These are phyloP conservation scores for Aspergillus versicolor DNA, from an alignment of 2,329 filamentous ascomycete species.

Conservation along the genomic window DNA sequence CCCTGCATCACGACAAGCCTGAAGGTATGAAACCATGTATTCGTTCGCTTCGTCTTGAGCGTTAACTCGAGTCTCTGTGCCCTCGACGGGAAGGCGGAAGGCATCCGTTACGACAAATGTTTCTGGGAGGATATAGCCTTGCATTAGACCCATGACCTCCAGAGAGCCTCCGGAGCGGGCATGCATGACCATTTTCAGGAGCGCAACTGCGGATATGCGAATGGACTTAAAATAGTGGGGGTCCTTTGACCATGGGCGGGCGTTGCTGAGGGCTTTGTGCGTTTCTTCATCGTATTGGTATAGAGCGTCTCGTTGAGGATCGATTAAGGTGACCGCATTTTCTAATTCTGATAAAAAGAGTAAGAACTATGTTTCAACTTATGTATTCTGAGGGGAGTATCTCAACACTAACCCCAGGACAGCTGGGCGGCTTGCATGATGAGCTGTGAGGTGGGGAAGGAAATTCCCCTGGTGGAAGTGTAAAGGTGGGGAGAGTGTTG, in stretches of 20 bases:
- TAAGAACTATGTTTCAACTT: conserved; percentile 2
- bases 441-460: neutral
- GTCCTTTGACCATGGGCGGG: conserved; percentile 74
- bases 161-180: conserved; percentile 89
- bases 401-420: conserved; percentile 55
- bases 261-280: conserved; percentile 64
- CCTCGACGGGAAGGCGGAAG: conserved; percentile 90
- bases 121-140: conserved; percentile 83
- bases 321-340: conserved; percentile 79
- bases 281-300: conserved; percentile 74
- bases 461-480: neutral
- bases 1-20: conserved; percentile 71
- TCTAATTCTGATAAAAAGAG: conserved; percentile 68
- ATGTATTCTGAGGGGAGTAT: conserved; percentile 5
- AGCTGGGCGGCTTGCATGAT: conserved; percentile 58
- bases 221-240: conserved; percentile 89
- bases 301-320: conserved; percentile 83
- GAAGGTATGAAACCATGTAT: conserved; percentile 87
- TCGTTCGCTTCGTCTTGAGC: conserved; percentile 95
- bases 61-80: conserved; percentile 97
- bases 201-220: conserved; percentile 86
- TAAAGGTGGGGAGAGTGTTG: neutral
- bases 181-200: conserved; percentile 99
- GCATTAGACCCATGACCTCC: conserved; percentile 98
- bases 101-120: conserved; percentile 90